Percentiles rank a stretch among this genome's conserved stretches.
Evolutionary conservation across 2,329 filamentous ascomycete genomes (phyloP).

Genomic region (Simplicillium sp.): DNA sequence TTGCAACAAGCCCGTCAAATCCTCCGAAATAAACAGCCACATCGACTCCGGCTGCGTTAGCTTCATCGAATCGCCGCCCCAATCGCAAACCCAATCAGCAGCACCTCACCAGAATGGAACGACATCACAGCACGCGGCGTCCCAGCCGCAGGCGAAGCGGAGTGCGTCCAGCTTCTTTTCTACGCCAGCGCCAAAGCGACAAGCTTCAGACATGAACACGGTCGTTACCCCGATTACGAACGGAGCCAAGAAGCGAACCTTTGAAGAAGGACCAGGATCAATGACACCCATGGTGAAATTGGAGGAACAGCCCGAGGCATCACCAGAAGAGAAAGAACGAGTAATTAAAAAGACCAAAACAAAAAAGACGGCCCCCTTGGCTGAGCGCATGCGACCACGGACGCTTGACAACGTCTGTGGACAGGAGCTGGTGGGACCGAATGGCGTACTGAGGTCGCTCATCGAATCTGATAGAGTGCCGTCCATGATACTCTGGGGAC

Average conservation of each 20-base stretch:
- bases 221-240: conserved; percentile 24
- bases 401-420: conserved; percentile 81
- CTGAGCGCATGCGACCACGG: conserved; percentile 85
- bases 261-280: conserved; percentile 42
- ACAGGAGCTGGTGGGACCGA: conserved; percentile 79
- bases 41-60: conserved; percentile 74
- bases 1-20: conserved; percentile 63
- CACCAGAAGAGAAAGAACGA: conserved; percentile 4
- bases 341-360: conserved; percentile 57
- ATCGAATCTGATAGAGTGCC: conserved; percentile 82
- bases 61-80: conserved; percentile 38
- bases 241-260: conserved; percentile 34
- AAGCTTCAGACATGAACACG: conserved; percentile 23
- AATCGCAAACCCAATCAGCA: conserved; percentile 7
- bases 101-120: conserved; percentile 12
- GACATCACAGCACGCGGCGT: conserved; percentile 15
- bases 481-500: conserved; percentile 92
- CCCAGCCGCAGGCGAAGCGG: conserved; percentile 35
- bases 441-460: conserved; percentile 75
- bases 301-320: conserved; percentile 1
- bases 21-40: conserved; percentile 76
- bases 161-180: conserved; percentile 52
- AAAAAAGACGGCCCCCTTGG: conserved; percentile 69
- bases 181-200: conserved; percentile 48
- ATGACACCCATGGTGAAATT: conserved; percentile 2